Evolutionary conservation across 306 rosid species (phyloP), one percentile per base, ranked within the genome.

Genomic region (Albizia julibrissin): DNA sequence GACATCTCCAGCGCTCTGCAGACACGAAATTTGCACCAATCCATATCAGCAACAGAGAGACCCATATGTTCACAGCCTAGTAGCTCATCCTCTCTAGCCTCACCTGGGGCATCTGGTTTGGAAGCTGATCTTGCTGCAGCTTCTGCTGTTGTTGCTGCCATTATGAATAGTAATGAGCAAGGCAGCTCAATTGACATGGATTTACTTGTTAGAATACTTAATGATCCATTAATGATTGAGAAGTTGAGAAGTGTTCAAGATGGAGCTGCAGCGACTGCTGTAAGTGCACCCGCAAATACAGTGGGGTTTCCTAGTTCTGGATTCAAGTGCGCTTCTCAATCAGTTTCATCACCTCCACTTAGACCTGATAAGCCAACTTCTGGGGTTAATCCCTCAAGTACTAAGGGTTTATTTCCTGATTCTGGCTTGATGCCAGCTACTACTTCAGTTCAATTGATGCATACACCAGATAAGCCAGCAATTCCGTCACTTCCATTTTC

Each of bases 151-250:
- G 52, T 87, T 39, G 84, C 91, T 13, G 82, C 93, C 78, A 37
- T 88, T 69, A 54, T 69, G 83, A 85, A 81, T 68, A 85, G 82
- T 72, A 86, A 69, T 10, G 90, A 94, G 80, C 87, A 85, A 77
- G 92, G 89, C 33, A 83, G 83, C 85, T 4, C 74, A 83, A 87
- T 94, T 12, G 95, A 92, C 71, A 86, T 88, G 6, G 87, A 90
- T 75, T 76, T 89, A 58, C 95, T 94, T 50, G 78, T 91, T 68
- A 85, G 80, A 70, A 86, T 94, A 69, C 80, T 91, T 31, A 87
- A 81, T 21, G 94, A 94, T 78, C 92, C 94, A 27, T 84, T 85
- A 82, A 75, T 90, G 90, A 86, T 92, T 74, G 86, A 76, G 82
- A 89, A 87, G 66, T 85, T 94, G 87, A 70, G 76, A 61, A 75